Evolutionary conservation across 441 rosid genomes (phyloP), one percentile per base, ranked within the genome.

Genomic region (Populus hybrid): DNA sequence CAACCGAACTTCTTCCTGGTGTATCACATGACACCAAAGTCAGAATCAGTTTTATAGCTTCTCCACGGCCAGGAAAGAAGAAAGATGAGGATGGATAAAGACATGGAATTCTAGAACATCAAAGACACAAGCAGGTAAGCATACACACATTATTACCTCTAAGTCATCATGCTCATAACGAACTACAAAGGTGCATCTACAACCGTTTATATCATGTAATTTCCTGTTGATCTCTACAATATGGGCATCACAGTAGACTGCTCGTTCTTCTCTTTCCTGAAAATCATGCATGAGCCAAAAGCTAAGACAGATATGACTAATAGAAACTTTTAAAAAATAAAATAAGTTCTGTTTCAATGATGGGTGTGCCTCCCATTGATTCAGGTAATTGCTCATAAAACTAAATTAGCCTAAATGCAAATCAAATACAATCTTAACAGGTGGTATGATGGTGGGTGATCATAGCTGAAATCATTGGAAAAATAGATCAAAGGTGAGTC

Each of bases 181-280:
- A 81, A 95, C 94, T 3, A 84, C 18, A 65, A 95, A 94, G 75
- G 78, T 66, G 75, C 99, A 95, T 5, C 75, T 83, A 79, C 98
- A 93, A n/a, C 75, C 72, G 18, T 34, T 69, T 19, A 65, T 71
- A 38, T 90, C 92, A 42, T 95, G 99, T 14, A 23, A 7, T 46
- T 71, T 79, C 88, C 94, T 88, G 75, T 81, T 85, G 77, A 95
- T 83, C 64, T 86, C 90, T 83, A 90, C 59, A 30, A 94, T 75
- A 76, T 79, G 89, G 21, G 97, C 97, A 82, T 95, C 97, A 64
- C 78, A 86, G 80, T 94, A 90, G 68, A 92, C 67, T 71, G 93
- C 90, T 67, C 86, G 86, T 65, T 87, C 80, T 63, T 77, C 83
- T 81, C 90, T 86, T 38, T 87, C 92, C 99, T 93, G 86, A 71